Evolutionary conservation across 805 yeast genomes (phyloP).

Genomic region (Lachancea kluyveri): DNA sequence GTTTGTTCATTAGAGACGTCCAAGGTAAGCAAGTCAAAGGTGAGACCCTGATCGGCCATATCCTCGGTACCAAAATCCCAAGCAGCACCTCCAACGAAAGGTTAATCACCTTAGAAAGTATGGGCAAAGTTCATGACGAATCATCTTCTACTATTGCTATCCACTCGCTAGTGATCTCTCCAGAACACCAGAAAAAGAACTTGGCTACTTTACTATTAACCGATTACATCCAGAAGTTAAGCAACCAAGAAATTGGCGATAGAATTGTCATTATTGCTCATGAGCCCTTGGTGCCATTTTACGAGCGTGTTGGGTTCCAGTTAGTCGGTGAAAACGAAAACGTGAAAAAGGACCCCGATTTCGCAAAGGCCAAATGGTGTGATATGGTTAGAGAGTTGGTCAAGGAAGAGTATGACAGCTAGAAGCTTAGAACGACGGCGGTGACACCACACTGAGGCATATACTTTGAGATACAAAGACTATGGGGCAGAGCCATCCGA

Average conservation of each 20-base stretch:
- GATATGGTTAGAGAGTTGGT: constrained; percentile 33
- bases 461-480: too few species aligned
- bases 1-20: constrained; percentile 63
- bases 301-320: constrained; percentile 74
- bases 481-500: too few species aligned
- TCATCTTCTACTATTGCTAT: constrained; percentile 68
- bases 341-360: constrained; percentile 26
- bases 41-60: constrained; percentile 67
- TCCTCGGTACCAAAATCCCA: constrained; percentile 67
- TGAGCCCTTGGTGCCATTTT: constrained; percentile 62
- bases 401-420: constrained; percentile 31
- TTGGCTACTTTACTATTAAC: constrained; percentile 77
- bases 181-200: constrained; percentile 73
- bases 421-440: constrained; percentile 1
- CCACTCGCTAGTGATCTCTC: constrained; percentile 74
- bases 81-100: constrained; percentile 46
- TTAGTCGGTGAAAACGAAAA: constrained; percentile 50
- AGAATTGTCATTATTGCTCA: constrained; percentile 71
- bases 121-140: constrained; percentile 52
- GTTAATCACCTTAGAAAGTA: constrained; percentile 26
- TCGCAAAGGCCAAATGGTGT: constrained; percentile 28
- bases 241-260: constrained; percentile 81
- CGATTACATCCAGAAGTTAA: constrained; percentile 85
- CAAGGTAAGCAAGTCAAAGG: constrained; percentile 38
- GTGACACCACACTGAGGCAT: too few species aligned